phyloP scores from a whole-genome alignment of 768 basidiomycete species.

The Tricholoma sp. region DNA sequence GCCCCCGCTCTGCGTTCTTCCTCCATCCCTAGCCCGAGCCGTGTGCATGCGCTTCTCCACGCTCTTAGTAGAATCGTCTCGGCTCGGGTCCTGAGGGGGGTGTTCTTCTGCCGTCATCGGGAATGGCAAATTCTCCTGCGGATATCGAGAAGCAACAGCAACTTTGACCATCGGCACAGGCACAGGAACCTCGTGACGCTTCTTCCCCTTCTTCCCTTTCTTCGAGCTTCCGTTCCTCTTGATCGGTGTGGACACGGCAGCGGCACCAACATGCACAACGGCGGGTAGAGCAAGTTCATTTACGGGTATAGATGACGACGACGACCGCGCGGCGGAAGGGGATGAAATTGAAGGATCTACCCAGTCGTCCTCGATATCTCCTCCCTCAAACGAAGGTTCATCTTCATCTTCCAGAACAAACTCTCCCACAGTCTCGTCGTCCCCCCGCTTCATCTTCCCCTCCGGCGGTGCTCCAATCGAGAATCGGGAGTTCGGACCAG shows the following conservation, averaged over 20 bases:
- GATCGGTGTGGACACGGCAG: constrained; percentile 9
- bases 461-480: constrained; percentile 23
- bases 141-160: constrained; percentile 23
- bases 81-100: constrained; percentile 15
- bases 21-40: constrained; percentile 71
- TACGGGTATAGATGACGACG: constrained; percentile 5
- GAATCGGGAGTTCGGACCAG: constrained; percentile 46
- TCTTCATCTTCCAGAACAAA: constrained; percentile 42
- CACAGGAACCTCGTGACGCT: constrained; percentile 36
- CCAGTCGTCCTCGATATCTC: constrained; percentile 61
- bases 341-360: constrained; percentile 56
- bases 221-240: constrained; percentile 14
- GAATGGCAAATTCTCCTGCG: constrained; percentile 55
- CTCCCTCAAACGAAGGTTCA: constrained; percentile 42
- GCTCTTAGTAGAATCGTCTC: constrained; percentile 10
- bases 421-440: constrained; percentile 13
- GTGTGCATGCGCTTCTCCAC: constrained; percentile 56
- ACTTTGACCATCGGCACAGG: constrained; percentile 38
- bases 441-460: constrained; percentile 21
- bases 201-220: constrained; percentile 35
- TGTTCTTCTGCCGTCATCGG: constrained; percentile 40
- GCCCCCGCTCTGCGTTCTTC: constrained; percentile 83
- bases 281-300: constrained; percentile 12
- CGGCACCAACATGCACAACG: constrained; percentile 1
- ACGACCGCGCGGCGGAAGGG: constrained; percentile 12